A percentile compares a stretch with the other conserved stretches of the same genome.
phyloP scores from a whole-genome alignment of 208 protist genomes.

The Blastocrithidia nonstop region DNA sequence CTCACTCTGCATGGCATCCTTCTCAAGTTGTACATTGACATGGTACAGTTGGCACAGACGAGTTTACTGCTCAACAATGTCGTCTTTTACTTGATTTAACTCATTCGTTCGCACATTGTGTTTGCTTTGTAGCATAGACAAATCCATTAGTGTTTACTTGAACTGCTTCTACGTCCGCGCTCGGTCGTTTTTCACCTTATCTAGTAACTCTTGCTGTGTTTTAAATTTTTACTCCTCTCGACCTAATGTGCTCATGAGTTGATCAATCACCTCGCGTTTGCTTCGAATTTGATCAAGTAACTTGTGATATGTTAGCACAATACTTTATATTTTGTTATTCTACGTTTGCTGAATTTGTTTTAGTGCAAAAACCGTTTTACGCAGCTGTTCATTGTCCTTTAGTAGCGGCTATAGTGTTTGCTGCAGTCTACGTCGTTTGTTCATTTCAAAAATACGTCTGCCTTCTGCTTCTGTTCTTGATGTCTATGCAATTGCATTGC shows the following conservation, averaged over 20 bases:
- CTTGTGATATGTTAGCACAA: slow-evolving; percentile 75
- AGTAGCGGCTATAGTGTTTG: slow-evolving; percentile 80
- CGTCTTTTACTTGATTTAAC: slow-evolving; percentile 85
- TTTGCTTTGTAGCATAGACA: slow-evolving; percentile 85
- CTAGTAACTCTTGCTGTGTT: slow-evolving; percentile 93
- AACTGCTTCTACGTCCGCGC: slow-evolving; percentile 94
- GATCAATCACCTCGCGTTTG: slow-evolving; percentile 48
- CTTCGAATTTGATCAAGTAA: slow-evolving; percentile 88
- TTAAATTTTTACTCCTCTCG: slow-evolving; percentile 91
- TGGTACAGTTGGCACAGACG: slow-evolving; percentile 72
- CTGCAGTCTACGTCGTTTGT: slow-evolving; percentile 78
- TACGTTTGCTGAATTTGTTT: slow-evolving; percentile 85
- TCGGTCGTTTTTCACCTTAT: slow-evolving; percentile 90
- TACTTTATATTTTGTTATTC: slow-evolving; percentile 46
- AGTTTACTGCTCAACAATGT: slow-evolving; percentile 92
- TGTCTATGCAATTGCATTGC: slow-evolving; percentile 50
- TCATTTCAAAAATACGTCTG: slow-evolving; percentile 69
- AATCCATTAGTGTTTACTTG: slow-evolving; percentile 91
- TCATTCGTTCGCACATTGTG: slow-evolving; percentile 91
- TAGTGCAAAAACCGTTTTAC: slow-evolving; percentile 84
- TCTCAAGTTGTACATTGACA: slow-evolving; percentile 55
- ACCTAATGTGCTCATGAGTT: slow-evolving; percentile 82
- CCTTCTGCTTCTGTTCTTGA: slow-evolving; percentile 36
- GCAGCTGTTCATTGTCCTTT: slow-evolving; percentile 74
- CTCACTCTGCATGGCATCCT: slow-evolving; percentile 71